These are phyloP conservation scores for Xylariaceae sp. DNA, from an alignment of 2,329 filamentous ascomycete species.

Conservation along the genomic window DNA sequence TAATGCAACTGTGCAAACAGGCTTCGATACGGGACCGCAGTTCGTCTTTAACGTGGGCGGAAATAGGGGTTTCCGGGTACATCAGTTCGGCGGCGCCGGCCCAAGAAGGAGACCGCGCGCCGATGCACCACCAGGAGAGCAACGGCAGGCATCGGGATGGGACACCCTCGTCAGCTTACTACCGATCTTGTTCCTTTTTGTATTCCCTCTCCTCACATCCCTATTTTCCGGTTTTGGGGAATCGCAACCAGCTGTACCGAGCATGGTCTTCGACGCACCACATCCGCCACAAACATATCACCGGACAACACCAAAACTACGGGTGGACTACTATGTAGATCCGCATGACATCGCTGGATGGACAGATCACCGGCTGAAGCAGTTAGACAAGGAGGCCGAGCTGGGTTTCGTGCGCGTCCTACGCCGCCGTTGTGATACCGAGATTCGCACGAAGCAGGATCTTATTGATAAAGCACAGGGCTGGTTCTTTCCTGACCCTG, in stretches of 20 bases:
- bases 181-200: slow-evolving; percentile 86
- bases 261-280: slow-evolving; percentile 77
- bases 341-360: slow-evolving; percentile 77
- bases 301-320: slow-evolving; percentile 72
- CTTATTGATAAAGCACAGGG: slow-evolving; percentile 81
- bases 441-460: slow-evolving; percentile 69
- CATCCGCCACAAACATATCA: slow-evolving; percentile 75
- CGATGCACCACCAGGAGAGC: slow-evolving; percentile 60
- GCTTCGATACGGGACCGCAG: slow-evolving; percentile 80
- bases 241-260: slow-evolving; percentile 64
- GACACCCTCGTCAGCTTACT: slow-evolving; percentile 76
- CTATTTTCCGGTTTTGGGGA: slow-evolving; percentile 68
- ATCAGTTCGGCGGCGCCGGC: slow-evolving; percentile 86
- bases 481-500: slow-evolving; percentile 83
- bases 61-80: slow-evolving; percentile 88
- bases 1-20: slow-evolving; percentile 12
- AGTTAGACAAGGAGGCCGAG: slow-evolving; percentile 82
- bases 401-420: slow-evolving; percentile 72
- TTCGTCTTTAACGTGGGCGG: slow-evolving; percentile 97
- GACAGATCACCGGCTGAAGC: slow-evolving; percentile 70
- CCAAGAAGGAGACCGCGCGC: slow-evolving; percentile 77
- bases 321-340: slow-evolving; percentile 85
- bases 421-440: slow-evolving; percentile 74
- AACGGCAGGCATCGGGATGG: slow-evolving; percentile 59
- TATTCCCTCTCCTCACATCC: slow-evolving; percentile 83